Evolutionary conservation across 352 stramenopile genomes (phyloP), one percentile per base, ranked within the genome.

Genomic region (Pythium brachiatum): DNA sequence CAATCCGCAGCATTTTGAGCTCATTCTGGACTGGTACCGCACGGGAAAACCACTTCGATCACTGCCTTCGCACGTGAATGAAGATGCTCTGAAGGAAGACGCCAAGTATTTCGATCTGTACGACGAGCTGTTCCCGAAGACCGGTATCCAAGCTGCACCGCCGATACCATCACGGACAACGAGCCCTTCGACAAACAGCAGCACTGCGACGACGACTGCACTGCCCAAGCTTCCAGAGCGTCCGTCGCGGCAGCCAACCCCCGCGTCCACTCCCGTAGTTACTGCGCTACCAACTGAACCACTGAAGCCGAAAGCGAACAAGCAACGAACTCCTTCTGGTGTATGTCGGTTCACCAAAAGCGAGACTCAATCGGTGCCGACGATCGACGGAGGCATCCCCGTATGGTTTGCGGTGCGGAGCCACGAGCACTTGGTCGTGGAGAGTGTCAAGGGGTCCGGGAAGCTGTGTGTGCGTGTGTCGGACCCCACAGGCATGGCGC

Each of bases 1-100:
- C 31, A 92, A 89, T 53, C 79, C 83, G 20, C 70, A 77, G 36
- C 72, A 88, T 46, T 92, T 92, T 57, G 77, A 86, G 39, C 69
- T 85, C 59, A 78, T 92, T 26, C 66, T 92, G 21, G 83, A 92
- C 55, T 92, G 79, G 79, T 92, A 92, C 57, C 77, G 81, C 29
- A 88, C 78, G 2, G 79, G 72, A 0, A 83, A 75, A 34, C 68
- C 77, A 11, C 57, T 77, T n/a, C 54, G 65, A 4, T 20, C 52
- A 16, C 31, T 66, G 3, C 82, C 76, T 29, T 62, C 68, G 2
- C 74, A 78, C 34, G 63, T 90, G 0, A 59, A 78, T n/a, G 69
- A 82, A 38, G 62, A 73, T 46, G 64, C 72, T 18, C 70, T 92
- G 27, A 73, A 78, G 29, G 71, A 79, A 13, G 83, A 92, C 53